phyloP scores from a whole-genome alignment of 371 early-diverging fungal species.

The Phascolomyces articulosus region DNA sequence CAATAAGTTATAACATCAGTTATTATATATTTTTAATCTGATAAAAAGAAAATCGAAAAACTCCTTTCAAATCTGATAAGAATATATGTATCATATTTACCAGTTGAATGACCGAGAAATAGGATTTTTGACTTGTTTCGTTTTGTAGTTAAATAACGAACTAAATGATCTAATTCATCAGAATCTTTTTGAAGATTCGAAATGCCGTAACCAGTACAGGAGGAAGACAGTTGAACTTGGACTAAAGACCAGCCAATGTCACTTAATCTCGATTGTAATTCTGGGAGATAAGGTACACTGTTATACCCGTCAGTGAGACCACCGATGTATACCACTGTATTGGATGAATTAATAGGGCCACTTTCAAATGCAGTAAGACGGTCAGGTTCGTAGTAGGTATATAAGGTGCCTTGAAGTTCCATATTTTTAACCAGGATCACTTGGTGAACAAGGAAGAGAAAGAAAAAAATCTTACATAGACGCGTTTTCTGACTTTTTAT shows the following conservation, averaged over 20 bases:
- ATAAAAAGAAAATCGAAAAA: too few relatives aligned
- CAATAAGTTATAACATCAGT: not conserved
- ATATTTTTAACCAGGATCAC: too few relatives aligned
- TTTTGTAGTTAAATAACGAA: constrained; percentile 32
- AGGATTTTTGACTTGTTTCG: constrained; percentile 44
- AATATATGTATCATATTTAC: constrained; percentile 12
- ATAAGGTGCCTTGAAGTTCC: constrained; percentile 19
- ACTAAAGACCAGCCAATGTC: constrained; percentile 43
- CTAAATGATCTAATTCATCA: constrained; percentile 44
- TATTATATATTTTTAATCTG: not conserved
- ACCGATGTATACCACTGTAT: constrained; percentile 49
- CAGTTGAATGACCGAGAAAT: constrained; percentile 59
- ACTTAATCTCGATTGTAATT: constrained; percentile 27
- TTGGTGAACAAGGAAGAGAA: not conserved
- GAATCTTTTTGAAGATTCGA: constrained; percentile 43
- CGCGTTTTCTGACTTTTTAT: too few relatives aligned
- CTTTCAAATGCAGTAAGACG: constrained; percentile 55
- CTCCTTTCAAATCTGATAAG: too few relatives aligned
- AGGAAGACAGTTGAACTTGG: constrained; percentile 55
- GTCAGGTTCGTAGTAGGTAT: constrained; percentile 18
- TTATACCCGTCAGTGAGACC: constrained; percentile 56
- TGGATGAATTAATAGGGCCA: constrained; percentile 29
- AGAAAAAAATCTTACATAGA: not conserved
- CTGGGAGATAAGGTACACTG: constrained; percentile 45
- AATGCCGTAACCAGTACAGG: constrained; percentile 53